Percentiles rank a stretch among this genome's conserved stretches.
Conservation (phyloP, 1,139 yeast species). For the Saccharomyces hybrid region DNA sequence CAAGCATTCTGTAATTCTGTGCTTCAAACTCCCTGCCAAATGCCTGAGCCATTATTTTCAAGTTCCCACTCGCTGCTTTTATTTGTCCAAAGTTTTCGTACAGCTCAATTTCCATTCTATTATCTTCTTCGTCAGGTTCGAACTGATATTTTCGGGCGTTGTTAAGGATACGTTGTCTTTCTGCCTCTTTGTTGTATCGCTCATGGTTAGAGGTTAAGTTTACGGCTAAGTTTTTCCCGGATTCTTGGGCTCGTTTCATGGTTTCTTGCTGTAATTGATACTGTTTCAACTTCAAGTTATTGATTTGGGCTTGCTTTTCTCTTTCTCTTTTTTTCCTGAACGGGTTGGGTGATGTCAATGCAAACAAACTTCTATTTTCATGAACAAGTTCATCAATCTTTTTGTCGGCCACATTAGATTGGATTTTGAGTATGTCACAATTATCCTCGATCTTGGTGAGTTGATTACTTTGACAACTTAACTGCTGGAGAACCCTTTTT, state of each 20-base stretch:
- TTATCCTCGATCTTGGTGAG: not conserved
- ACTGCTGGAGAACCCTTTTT: not conserved
- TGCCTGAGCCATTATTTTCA: not conserved
- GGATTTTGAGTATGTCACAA: not conserved
- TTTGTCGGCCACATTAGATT: not conserved
- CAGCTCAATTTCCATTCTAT: not conserved
- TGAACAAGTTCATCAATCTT: not conserved
- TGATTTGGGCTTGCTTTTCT: not conserved
- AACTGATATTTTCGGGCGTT: not conserved
- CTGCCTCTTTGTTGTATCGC: not conserved
- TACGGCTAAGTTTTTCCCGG: not conserved
- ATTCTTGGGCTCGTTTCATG: not conserved
- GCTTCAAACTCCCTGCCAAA: not conserved
- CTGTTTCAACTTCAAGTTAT: not conserved
- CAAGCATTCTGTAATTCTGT: not conserved
- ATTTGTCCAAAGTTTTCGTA: not conserved
- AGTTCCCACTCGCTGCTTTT: not conserved
- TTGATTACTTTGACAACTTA: not conserved
- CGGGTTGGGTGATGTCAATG: not conserved
- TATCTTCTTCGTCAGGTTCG: not conserved
- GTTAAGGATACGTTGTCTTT: not conserved
- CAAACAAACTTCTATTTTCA: not conserved
- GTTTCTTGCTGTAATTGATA: not conserved
- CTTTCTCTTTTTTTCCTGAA: not conserved
- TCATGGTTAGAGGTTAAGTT: not conserved